Percentiles rank a stretch among this genome's conserved stretches.
These are phyloP conservation scores for Schizophyllum amplum DNA, from an alignment of 1,284 basidiomycete species.

Conservation along the genomic window DNA sequence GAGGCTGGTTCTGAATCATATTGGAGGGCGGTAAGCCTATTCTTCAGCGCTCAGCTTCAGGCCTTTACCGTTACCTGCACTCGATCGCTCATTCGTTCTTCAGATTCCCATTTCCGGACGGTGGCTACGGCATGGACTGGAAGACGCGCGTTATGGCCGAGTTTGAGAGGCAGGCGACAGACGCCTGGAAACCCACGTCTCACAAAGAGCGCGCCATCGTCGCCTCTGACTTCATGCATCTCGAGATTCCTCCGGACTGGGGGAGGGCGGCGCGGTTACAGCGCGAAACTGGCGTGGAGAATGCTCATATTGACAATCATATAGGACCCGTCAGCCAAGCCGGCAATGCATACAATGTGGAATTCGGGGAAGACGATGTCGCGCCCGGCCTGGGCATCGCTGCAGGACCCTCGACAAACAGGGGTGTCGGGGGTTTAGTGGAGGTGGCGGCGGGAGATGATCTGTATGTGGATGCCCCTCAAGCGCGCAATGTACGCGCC, in stretches of 20 bases:
- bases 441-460: too few species aligned
- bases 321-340: too few species aligned
- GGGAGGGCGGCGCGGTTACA: background rate
- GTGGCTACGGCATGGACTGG: conserved; percentile 30
- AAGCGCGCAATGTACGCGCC: too few species aligned
- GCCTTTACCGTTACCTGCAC: background rate
- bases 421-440: too few species aligned
- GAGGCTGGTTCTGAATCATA: conserved; percentile 75
- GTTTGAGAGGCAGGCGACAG: conserved; percentile 57
- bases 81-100: conserved; percentile 12
- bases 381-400: too few species aligned
- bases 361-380: too few species aligned
- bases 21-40: conserved; percentile 57
- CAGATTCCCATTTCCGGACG: conserved; percentile 34
- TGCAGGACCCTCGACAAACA: too few species aligned
- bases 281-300: background rate
- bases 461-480: too few species aligned
- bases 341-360: too few species aligned
- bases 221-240: background rate
- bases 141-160: conserved; percentile 45
- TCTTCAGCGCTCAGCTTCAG: background rate
- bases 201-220: conserved; percentile 1
- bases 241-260: background rate
- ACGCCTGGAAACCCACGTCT: conserved; percentile 36
- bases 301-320: too few species aligned